Evolutionary conservation across 2,329 filamentous ascomycete genomes (phyloP), one percentile per base, ranked within the genome.

Genomic region (Colletotrichum musae): DNA sequence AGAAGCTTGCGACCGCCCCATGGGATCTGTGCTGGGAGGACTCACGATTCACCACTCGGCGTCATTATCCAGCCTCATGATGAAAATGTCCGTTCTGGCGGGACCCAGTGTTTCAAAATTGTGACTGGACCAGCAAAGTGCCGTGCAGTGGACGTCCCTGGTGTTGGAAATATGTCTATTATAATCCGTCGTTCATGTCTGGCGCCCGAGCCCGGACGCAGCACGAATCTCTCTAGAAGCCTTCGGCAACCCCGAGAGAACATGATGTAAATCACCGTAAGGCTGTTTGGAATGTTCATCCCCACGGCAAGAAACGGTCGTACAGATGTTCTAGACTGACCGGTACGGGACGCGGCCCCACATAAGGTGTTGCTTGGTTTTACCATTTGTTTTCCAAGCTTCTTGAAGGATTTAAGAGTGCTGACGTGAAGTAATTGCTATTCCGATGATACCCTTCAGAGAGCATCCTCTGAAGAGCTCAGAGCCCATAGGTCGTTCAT

Each of bases 261-360:
- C 12, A 28, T 32, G 24, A 62, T 62, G 59, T 28, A 18, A 62
- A 54, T 28, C 45, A 48, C 32, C 26, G 41, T 68, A 56, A 65
- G 65, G 65, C 54, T 68, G 54, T 43, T 10, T 18, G 47, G 48
- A 63, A 68, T 65, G 65, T 45, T 58, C 48, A 43, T 53, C 24
- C 45, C 21, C 28, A 39, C 45, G 21, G 13, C 21, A 39, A 16
- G 21, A 18, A 47, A 10, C 41, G 16, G 15, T 48, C 28, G 21
- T 45, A 64, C 58, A 54, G 24, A 58, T 58, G 60, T 68, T 65
- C 61, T 58, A 65, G 65, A 68, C 54, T 51, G 15, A 43, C 41
- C 41, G 41, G 41, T 43, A 43, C 41, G 41, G 41, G 41, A 43
- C 41, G 41, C 16, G 41, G 13, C 41, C 41, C 41, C 41, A 43